Evolutionary conservation across 176 grass and related monocot genomes (phyloP), one percentile per base, ranked within the genome.

Genomic region (Avena atlantica): DNA sequence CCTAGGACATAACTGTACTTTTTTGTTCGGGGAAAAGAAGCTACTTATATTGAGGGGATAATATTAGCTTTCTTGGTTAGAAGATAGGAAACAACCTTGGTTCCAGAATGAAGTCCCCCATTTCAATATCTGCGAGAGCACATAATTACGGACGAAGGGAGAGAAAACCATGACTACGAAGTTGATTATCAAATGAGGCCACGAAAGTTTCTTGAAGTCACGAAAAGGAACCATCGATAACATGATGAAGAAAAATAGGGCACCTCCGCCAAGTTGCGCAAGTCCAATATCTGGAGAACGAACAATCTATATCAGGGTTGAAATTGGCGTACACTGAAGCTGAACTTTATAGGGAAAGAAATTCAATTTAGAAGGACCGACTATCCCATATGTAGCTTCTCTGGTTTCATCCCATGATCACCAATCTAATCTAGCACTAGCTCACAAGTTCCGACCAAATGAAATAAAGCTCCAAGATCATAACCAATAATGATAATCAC

Each of bases 211-310:
- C 2, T 31, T 61, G 12, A 21, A 25, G 45, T n/a, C 40, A 64
- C 12, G 25, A 44, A 16, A 16, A 44, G 25, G 24, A 79, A 84
- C 75, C 60, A 15, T 11, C 19, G 2, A 45, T 29, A 20, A 45
- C 19, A 29, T 17, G 11, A 14, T 73, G 40, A 15, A 44, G n/a
- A 45, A 67, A 40, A 63, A 16, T 23, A 25, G 0, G 13, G 70
- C 70, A 44, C 80, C 4, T 45, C 5, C 5, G 3, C 13, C 6
- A 56, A 75, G 44, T 48, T 17, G 8, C 8, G 12, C 2, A 40
- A n/a, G 34, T 85, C 82, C 29, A 78, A 44, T 53, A 63, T 5
- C 81, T 84, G 66, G 12, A 84, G 65, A 84, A 81, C 37, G 13
- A 78, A 14, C 27, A 62, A 20, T 7, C 24, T 29, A 14, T 16